Conservation (phyloP, 495 filamentous ascomycete genomes). For the Thermothielavioides terrestris region DNA sequence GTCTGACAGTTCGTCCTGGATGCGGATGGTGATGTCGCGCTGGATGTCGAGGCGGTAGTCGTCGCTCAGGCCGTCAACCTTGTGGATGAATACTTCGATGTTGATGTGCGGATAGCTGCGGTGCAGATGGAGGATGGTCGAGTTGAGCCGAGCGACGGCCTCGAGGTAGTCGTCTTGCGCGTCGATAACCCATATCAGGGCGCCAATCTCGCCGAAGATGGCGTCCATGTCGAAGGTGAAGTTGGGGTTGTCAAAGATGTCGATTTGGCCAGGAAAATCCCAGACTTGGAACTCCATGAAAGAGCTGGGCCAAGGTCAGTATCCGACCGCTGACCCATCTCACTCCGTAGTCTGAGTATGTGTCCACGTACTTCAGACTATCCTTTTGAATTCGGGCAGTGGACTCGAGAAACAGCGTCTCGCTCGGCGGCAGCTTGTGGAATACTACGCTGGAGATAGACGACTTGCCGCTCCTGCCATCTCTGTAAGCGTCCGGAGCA, state of each 20-base stretch:
- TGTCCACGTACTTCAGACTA: constrained; percentile 61
- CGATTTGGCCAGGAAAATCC: constrained; percentile 92
- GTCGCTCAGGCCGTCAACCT: constrained; percentile 88
- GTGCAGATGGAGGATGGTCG: constrained; percentile 78
- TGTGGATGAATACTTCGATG: constrained; percentile 97
- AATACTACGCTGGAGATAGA: constrained; percentile 97
- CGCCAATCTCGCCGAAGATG: constrained; percentile 88
- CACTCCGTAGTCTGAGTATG: background rate
- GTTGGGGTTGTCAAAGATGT: constrained; percentile 64
- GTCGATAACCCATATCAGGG: constrained; percentile 96
- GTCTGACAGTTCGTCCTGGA: constrained; percentile 91
- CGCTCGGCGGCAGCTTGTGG: constrained; percentile 89
- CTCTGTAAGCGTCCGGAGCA: constrained; percentile 14
- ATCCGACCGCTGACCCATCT: too few species aligned
- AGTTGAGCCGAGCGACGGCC: constrained; percentile 74
- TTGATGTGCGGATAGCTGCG: constrained; percentile 83
- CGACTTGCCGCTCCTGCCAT: constrained; percentile 81
- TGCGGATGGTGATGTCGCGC: constrained; percentile 90
- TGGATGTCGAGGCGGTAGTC: constrained; percentile 92
- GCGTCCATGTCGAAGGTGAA: constrained; percentile 72
- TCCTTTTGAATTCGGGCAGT: constrained; percentile 90
- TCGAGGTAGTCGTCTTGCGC: constrained; percentile 95
- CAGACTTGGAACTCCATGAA: constrained; percentile 99
- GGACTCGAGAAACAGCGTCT: constrained; percentile 90
- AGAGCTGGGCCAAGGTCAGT: constrained; percentile 49